Conservation (phyloP, 176 grass and related monocot genomes). For the Eragrostis nindensis region DNA sequence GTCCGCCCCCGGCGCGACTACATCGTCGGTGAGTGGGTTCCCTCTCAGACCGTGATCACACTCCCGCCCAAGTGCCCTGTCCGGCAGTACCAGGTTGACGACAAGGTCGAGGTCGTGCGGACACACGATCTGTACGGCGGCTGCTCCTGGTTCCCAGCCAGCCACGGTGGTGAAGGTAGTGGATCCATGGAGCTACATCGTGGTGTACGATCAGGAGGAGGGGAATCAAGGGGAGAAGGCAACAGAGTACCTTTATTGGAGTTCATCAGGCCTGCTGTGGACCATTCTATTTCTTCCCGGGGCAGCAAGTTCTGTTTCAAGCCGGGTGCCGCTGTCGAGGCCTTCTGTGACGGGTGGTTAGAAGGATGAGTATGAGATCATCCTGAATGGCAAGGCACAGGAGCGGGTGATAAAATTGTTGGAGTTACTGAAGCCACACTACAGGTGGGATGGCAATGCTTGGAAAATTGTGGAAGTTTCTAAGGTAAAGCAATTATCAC, state of each 20-base stretch:
- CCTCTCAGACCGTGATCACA: background rate
- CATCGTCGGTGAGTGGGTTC: constrained; percentile 42
- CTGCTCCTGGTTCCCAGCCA: constrained; percentile 52
- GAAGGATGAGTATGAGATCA: constrained; percentile 41
- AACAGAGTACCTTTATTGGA: constrained; percentile 46
- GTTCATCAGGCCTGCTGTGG: constrained; percentile 36
- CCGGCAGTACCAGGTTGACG: constrained; percentile 34
- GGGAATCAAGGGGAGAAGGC: background rate
- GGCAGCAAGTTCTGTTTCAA: background rate
- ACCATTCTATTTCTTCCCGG: background rate
- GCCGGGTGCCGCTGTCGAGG: constrained; percentile 37
- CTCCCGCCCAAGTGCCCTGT: background rate
- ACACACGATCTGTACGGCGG: constrained; percentile 34
- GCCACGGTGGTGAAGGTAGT: constrained; percentile 41
- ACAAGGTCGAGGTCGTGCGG: constrained; percentile 49
- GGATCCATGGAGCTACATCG: constrained; percentile 30
- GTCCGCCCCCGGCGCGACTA: constrained; percentile 49
- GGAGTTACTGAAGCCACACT: constrained; percentile 31
- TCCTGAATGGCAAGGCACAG: background rate
- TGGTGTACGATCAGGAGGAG: constrained; percentile 42
- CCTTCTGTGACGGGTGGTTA: constrained; percentile 26
- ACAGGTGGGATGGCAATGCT: constrained; percentile 45
- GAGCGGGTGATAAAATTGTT: constrained; percentile 16
- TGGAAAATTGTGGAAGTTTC: constrained; percentile 30
- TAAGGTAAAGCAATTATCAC: constrained; percentile 19